Evolutionary conservation across 768 basidiomycete species (phyloP), one percentile per base, ranked within the genome.

Genomic region (Auricularia sp.): DNA sequence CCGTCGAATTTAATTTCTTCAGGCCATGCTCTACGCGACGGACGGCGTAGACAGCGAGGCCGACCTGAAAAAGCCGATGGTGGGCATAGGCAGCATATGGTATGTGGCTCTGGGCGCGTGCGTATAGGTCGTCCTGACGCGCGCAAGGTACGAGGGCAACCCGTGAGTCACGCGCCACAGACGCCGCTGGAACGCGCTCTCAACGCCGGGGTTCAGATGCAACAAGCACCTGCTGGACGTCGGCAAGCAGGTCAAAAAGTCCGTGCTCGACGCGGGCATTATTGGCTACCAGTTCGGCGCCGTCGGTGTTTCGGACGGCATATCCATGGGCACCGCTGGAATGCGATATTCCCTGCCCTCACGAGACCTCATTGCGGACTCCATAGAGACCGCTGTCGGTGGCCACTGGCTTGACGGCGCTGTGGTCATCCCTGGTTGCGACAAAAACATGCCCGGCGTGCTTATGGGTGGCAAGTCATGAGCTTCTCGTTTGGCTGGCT

Each of bases 381-480:
- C 89, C 73, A 95, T 99, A 21, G 96, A 98, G 78, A 92, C 92
- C 11, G 94, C 92, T 18, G 95, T 89, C 35, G 96, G 91, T 14
- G 97, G 96, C 4, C 97, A 99, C 74, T 97, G 95, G 86, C 84
- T 99, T 14, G 97, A 98, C 71, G 97, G 94, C 47, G 92, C 97
- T 90, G 93, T 98, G 45, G 94, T 93, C 66, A 82, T 99, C 63
- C 97, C 97, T 24, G 97, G 95, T 47, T 98, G 94, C 73, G 96
- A 99, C 80, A 99, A 99, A 79, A 99, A 99, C 78, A 98, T 99
- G 96, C 97, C 97, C n/a, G 97, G 97, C 67, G 95, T 97, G 44
- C 80, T 98, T 70, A 99, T 99, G 84, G 97, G 94, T 61, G 85
- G 92, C 93, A 71, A 77, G 90, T 85, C 34, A 13, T 62, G 63